A percentile compares a stretch with the other conserved stretches of the same genome.
phyloP scores from a whole-genome alignment of 2,329 filamentous ascomycete species.

The Chrysoporthe puriensis region DNA sequence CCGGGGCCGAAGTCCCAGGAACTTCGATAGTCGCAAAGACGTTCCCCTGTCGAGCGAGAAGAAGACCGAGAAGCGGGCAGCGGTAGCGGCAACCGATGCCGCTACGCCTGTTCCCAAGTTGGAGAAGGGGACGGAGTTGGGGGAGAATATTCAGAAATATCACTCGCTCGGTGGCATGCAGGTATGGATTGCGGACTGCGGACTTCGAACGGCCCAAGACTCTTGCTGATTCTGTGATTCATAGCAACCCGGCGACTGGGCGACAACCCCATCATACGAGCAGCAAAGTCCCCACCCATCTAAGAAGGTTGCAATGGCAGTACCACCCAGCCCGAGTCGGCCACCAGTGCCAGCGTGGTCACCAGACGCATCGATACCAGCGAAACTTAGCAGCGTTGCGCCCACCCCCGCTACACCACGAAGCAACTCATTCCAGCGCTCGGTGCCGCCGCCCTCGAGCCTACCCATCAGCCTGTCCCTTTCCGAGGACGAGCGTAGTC shows the following conservation, averaged over 20 bases:
- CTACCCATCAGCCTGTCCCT: constrained; percentile 56
- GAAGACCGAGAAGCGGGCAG: constrained; percentile 50
- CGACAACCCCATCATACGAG: constrained; percentile 41
- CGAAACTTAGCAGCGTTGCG: constrained; percentile 18
- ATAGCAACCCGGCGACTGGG: constrained; percentile 50
- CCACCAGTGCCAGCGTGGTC: constrained; percentile 59
- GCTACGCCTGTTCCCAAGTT: constrained; percentile 23
- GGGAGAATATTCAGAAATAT: constrained; percentile 37
- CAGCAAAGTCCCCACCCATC: constrained; percentile 50
- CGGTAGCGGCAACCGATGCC: constrained; percentile 40
- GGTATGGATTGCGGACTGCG: constrained; percentile 32
- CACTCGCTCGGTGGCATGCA: constrained; percentile 41
- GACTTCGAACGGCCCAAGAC: neutral
- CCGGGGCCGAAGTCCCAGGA: constrained; percentile 86
- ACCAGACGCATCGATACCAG: constrained; percentile 40
- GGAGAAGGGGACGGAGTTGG: constrained; percentile 31
- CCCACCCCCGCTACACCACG: constrained; percentile 32
- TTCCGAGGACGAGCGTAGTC: constrained; percentile 64
- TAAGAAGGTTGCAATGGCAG: constrained; percentile 58
- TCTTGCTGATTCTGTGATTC: constrained; percentile 16
- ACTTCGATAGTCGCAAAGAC: constrained; percentile 91
- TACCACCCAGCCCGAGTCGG: constrained; percentile 54
- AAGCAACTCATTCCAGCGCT: constrained; percentile 32
- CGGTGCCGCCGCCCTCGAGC: constrained; percentile 33
- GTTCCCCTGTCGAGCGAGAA: constrained; percentile 69